phyloP scores from a whole-genome alignment of 1,284 basidiomycete genomes.

The Tilletia indica region DNA sequence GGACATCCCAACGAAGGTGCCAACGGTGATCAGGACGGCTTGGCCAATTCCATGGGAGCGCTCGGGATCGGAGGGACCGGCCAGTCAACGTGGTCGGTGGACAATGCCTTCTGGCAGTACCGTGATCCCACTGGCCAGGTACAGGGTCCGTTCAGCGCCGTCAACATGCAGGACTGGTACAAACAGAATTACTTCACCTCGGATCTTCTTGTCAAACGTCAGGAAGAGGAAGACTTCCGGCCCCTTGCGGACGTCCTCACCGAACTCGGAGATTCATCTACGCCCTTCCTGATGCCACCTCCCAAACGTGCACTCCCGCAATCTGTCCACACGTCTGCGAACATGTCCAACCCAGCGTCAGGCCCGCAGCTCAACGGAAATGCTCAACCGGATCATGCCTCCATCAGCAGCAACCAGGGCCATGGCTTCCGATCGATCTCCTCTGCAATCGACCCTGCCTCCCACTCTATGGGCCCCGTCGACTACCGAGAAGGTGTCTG shows the following conservation, averaged over 20 bases:
- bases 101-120: conserved; percentile 81
- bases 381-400: too few species aligned
- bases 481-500: conserved; percentile 1
- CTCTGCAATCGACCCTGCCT: background rate
- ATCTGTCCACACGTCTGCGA: too few species aligned
- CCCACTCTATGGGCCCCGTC: background rate
- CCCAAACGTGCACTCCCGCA: background rate
- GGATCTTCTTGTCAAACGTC: conserved; percentile 79
- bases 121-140: conserved; percentile 83
- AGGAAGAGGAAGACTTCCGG: conserved; percentile 54
- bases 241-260: conserved; percentile 55
- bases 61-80: background rate
- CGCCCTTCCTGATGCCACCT: conserved; percentile 56
- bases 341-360: too few species aligned
- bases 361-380: too few species aligned
- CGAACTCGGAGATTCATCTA: conserved; percentile 47
- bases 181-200: conserved; percentile 85
- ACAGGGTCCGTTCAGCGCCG: conserved; percentile 90
- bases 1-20: too few species aligned
- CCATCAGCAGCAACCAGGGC: too few species aligned
- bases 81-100: conserved; percentile 58
- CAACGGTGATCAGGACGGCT: background rate
- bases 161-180: conserved; percentile 94
- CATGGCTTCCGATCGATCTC: too few species aligned
- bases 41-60: background rate